A percentile compares a stretch with the other conserved stretches of the same genome.
phyloP scores from a whole-genome alignment of 2,329 filamentous ascomycete genomes.

The Cordyceps cicadae region DNA sequence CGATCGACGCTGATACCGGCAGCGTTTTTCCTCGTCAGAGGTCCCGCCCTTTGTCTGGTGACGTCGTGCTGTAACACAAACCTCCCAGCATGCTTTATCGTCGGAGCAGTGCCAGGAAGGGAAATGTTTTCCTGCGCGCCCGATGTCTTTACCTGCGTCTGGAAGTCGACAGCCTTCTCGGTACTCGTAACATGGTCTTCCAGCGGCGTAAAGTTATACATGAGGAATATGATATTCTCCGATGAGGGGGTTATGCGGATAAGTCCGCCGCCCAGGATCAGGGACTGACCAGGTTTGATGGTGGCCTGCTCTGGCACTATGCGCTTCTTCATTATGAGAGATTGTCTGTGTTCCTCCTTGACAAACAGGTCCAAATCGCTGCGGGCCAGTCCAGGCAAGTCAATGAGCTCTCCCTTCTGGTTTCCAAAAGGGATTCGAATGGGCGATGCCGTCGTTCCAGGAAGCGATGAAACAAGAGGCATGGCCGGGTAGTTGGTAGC shows the following conservation, averaged over 20 bases:
- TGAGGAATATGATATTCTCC: conserved; percentile 57
- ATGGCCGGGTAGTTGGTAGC: conserved; percentile 74
- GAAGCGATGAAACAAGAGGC: conserved; percentile 76
- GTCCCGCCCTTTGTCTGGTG: conserved; percentile 68
- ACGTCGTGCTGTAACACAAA: conserved; percentile 75
- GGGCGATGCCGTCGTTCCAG: conserved; percentile 89
- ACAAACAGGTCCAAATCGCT: conserved; percentile 66
- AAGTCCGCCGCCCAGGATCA: conserved; percentile 71
- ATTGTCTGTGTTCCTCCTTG: conserved; percentile 52
- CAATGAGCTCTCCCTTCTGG: conserved; percentile 82
- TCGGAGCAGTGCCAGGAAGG: conserved; percentile 45
- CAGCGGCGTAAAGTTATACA: conserved; percentile 82
- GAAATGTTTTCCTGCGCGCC: conserved; percentile 57
- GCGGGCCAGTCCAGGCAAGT: conserved; percentile 77
- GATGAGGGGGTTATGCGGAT: conserved; percentile 72
- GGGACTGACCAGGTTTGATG: conserved; percentile 67
- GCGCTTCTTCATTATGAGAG: conserved; percentile 71
- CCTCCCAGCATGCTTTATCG: conserved; percentile 61
- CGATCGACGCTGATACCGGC: conserved; percentile 55
- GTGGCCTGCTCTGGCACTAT: conserved; percentile 64
- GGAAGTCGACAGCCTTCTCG: conserved; percentile 68
- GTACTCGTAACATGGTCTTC: conserved; percentile 68
- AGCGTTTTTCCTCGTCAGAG: conserved; percentile 56
- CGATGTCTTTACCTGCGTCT: conserved; percentile 51
- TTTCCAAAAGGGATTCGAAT: conserved; percentile 87